phyloP scores from a whole-genome alignment of 192 early-diverging fungal genomes.

The Mortierella claussenii region DNA sequence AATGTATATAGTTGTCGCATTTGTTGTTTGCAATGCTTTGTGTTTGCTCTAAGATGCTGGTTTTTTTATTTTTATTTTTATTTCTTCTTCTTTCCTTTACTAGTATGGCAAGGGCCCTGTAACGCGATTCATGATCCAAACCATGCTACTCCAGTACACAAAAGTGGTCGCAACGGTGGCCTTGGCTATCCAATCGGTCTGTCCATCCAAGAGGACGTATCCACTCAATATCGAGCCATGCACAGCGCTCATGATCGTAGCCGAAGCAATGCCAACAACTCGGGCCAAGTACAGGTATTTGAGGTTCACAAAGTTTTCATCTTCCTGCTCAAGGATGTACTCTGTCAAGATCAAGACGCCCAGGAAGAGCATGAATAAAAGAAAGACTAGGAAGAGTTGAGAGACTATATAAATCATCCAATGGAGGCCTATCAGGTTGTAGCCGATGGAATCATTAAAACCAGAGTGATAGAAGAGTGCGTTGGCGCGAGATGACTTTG shows the following conservation, averaged over 20 bases:
- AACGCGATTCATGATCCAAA: conserved; percentile 22
- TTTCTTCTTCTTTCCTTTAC: conserved; percentile 4
- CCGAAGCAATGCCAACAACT: conserved; percentile 19
- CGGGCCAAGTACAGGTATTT: conserved; percentile 26
- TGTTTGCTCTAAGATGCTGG: too few species aligned
- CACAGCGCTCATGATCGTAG: conserved; percentile 34
- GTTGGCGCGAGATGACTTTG: background rate
- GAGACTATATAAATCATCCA: conserved; percentile 19
- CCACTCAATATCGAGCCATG: conserved; percentile 43
- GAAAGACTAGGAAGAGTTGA: conserved; percentile 10
- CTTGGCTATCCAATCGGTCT: conserved; percentile 50
- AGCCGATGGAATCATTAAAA: conserved; percentile 4
- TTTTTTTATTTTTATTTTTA: background rate
- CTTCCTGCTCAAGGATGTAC: conserved; percentile 40
- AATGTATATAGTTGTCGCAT: too few species aligned
- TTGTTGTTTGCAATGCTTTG: too few species aligned
- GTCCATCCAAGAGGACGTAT: conserved; percentile 41
- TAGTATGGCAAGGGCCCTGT: conserved; percentile 27
- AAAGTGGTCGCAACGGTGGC: conserved; percentile 20
- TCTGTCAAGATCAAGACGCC: conserved; percentile 47
- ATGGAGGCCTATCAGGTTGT: conserved; percentile 15
- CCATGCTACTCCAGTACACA: conserved; percentile 28
- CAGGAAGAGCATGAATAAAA: conserved; percentile 21
- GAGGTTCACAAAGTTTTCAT: conserved; percentile 15
- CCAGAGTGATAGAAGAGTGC: background rate